phyloP scores from a whole-genome alignment of 2,329 filamentous ascomycete genomes.

The Exophiala sp. region DNA sequence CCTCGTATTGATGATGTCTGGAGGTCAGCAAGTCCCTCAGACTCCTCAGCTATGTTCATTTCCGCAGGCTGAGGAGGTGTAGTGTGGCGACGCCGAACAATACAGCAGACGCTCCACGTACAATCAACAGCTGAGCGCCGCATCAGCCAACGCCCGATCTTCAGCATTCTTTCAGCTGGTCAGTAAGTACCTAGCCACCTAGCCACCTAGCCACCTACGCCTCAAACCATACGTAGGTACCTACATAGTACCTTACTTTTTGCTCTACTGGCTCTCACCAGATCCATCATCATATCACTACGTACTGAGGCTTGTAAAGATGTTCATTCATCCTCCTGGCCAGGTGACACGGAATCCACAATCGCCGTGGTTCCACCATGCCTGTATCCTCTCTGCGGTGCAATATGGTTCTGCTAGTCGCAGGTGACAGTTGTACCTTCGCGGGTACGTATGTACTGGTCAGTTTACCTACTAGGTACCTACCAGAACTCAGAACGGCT shows the following conservation, averaged over 20 bases:
- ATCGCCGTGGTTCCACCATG: slow-evolving; percentile 21
- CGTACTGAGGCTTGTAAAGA: background rate
- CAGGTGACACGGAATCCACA: slow-evolving; percentile 20
- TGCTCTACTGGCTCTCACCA: no score
- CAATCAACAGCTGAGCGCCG: background rate
- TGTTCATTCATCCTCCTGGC: background rate
- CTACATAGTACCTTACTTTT: no score
- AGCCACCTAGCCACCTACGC: no score
- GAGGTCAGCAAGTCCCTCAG: background rate
- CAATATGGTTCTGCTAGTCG: background rate
- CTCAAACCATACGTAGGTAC: no score
- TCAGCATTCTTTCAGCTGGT: slow-evolving; percentile 18
- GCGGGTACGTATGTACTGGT: no score
- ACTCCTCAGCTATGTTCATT: background rate
- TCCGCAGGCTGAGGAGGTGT: no score
- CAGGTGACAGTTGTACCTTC: no score
- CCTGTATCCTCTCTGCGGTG: background rate
- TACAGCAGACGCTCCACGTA: background rate
- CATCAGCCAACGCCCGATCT: slow-evolving; percentile 5
- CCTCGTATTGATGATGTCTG: background rate
- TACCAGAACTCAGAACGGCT: no score
- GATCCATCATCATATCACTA: no score
- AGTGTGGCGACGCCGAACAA: slow-evolving; percentile 1
- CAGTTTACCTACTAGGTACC: no score
- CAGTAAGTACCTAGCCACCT: no score